phyloP scores from a whole-genome alignment of 176 grass and related monocot genomes.

The Aegilops speltoides region DNA sequence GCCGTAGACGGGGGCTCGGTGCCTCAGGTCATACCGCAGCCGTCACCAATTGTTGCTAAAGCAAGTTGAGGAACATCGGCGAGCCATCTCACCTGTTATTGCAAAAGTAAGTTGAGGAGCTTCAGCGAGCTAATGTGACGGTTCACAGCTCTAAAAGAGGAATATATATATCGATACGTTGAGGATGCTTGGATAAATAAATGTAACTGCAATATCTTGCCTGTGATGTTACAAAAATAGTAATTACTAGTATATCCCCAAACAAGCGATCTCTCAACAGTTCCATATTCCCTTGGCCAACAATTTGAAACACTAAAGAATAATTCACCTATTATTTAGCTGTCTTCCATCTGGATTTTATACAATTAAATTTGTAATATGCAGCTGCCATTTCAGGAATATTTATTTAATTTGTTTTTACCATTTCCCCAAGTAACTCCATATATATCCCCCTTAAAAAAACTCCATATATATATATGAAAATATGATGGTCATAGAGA shows the following conservation, averaged over 20 bases:
- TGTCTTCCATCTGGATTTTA: not conserved
- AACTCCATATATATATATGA: too few relatives aligned
- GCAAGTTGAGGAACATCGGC: slow-evolving; percentile 42
- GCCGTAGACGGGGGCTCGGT: slow-evolving; percentile 18
- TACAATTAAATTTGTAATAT: not conserved
- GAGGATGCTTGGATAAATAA: slow-evolving; percentile 7
- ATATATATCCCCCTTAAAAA: not conserved
- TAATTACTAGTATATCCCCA: not conserved
- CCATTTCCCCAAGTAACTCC: not conserved
- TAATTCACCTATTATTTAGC: not conserved
- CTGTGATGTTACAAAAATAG: not conserved
- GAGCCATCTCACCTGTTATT: not conserved
- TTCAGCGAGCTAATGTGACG: not conserved
- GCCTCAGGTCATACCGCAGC: slow-evolving; percentile 19
- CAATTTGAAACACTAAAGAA: not conserved
- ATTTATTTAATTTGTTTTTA: not conserved
- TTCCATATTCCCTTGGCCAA: not conserved
- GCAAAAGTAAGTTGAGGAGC: not conserved
- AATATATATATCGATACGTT: too few relatives aligned
- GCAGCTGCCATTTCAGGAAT: not conserved
- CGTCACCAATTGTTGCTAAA: slow-evolving; percentile 30
- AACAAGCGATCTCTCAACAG: not conserved
- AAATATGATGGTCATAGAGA: too few relatives aligned
- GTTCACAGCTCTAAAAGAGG: not conserved
- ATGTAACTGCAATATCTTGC: not conserved